Percentiles rank a stretch among this genome's conserved stretches.
phyloP scores from a whole-genome alignment of 176 grass and related monocot genomes.

The Juncus effusus region DNA sequence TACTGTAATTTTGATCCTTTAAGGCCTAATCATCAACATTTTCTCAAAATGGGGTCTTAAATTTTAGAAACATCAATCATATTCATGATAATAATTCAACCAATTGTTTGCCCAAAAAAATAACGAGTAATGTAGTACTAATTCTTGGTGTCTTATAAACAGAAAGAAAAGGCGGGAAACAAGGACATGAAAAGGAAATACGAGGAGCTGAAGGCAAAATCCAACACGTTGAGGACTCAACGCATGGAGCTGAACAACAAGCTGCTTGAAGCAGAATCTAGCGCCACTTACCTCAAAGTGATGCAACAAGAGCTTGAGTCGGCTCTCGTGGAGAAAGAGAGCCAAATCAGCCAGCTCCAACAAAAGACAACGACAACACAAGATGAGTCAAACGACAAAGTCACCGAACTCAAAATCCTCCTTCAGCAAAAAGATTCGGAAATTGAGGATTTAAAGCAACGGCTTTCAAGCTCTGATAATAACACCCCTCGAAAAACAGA shows the following conservation, averaged over 20 bases:
- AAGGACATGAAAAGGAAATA: constrained; percentile 58
- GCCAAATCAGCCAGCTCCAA: constrained; percentile 40
- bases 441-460: constrained; percentile 71
- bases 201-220: constrained; percentile 59
- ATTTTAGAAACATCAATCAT: too few species aligned
- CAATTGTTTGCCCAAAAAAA: too few species aligned
- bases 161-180: constrained; percentile 75
- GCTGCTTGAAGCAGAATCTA: constrained; percentile 50
- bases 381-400: constrained; percentile 32
- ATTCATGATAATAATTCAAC: too few species aligned
- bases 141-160: neutral
- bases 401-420: constrained; percentile 54
- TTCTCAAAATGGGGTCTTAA: too few species aligned
- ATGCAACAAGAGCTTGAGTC: constrained; percentile 64
- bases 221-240: constrained; percentile 53
- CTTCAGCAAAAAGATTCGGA: constrained; percentile 61
- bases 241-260: constrained; percentile 67
- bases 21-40: too few species aligned
- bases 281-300: constrained; percentile 42
- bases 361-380: constrained; percentile 35
- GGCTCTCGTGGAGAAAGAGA: constrained; percentile 47
- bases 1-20: too few species aligned
- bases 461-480: constrained; percentile 32
- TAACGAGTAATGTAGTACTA: too few species aligned
- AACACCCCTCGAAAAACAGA: constrained; percentile 16